These are phyloP conservation scores for Aspergillus carbonarius DNA, from an alignment of 2,329 filamentous ascomycete species.

Conservation along the genomic window DNA sequence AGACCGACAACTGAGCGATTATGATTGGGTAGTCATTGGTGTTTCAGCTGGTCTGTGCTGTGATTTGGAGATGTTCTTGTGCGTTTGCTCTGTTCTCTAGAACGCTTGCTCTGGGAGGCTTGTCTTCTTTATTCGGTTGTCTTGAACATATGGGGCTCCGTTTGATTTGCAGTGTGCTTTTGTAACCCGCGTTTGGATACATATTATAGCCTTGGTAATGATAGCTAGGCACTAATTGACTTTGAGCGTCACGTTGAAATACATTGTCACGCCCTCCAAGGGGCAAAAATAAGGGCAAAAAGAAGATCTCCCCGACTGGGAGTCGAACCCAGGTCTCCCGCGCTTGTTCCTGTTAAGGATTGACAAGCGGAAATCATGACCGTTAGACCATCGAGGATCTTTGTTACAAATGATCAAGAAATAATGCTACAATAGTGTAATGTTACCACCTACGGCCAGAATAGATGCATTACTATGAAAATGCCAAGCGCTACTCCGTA, in stretches of 20 bases:
- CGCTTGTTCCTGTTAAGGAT: background rate
- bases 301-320: conserved; percentile 5
- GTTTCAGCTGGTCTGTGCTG: background rate
- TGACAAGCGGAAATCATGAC: conserved; percentile 10
- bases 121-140: conserved; percentile 3
- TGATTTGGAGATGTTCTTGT: background rate
- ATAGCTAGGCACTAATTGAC: background rate
- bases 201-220: background rate
- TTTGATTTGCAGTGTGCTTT: background rate
- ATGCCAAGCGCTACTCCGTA: too few relatives aligned
- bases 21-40: background rate
- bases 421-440: too few relatives aligned
- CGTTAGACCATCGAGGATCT: conserved; percentile 6
- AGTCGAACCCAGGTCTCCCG: conserved; percentile 10
- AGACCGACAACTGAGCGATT: conserved; percentile 31
- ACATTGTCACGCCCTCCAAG: background rate
- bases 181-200: conserved; percentile 2
- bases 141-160: background rate
- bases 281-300: background rate
- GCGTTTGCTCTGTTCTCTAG: background rate
- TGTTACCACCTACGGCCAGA: too few relatives aligned
- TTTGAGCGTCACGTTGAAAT: background rate
- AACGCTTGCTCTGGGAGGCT: conserved; percentile 2
- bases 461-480: too few relatives aligned
- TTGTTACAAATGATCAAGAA: background rate